These are phyloP conservation scores for Pisolithus thermaeus DNA, from an alignment of 1,284 basidiomycete genomes.

Conservation along the genomic window DNA sequence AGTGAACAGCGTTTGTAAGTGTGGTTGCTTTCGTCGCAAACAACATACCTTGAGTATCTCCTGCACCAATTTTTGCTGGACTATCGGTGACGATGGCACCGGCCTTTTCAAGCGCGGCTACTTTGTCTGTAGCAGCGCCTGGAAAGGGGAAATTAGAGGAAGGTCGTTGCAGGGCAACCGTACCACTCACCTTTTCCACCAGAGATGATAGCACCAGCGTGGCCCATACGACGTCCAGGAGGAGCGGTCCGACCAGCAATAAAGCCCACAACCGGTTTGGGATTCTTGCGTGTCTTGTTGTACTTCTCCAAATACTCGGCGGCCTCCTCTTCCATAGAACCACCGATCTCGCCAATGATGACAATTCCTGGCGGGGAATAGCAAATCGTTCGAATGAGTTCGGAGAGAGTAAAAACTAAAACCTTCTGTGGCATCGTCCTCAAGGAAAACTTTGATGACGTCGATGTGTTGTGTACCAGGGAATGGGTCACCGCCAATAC, in stretches of 20 bases:
- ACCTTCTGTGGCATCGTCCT: conserved; percentile 92
- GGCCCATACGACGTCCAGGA: conserved; percentile 97
- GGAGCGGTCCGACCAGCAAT: conserved; percentile 98
- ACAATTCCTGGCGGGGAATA: conserved; percentile 65
- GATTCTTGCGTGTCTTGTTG: conserved; percentile 84
- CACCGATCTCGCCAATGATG: conserved; percentile 98
- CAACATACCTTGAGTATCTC: conserved; percentile 77
- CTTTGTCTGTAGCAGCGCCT: conserved; percentile 94
- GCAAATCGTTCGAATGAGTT: conserved; percentile 1
- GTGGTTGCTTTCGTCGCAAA: not conserved
- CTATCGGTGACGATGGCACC: conserved; percentile 94
- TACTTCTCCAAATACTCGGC: conserved; percentile 92
- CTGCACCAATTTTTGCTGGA: conserved; percentile 88
- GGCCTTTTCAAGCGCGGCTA: conserved; percentile 88
- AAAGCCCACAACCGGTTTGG: conserved; percentile 97
- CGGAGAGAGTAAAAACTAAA: conserved; percentile 21
- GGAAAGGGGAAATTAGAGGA: conserved; percentile 3
- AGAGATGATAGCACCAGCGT: conserved; percentile 96
- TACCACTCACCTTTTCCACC: conserved; percentile 82
- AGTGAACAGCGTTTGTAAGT: conserved; percentile 5
- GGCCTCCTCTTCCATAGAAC: conserved; percentile 99
- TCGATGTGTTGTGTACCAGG: conserved; percentile 95
- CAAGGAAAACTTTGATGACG: conserved; percentile 93
- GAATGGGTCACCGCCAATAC: conserved; percentile 99
- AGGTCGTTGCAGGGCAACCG: not conserved